Conservation (phyloP, 1,284 basidiomycete genomes). For the Melampsora americana region DNA sequence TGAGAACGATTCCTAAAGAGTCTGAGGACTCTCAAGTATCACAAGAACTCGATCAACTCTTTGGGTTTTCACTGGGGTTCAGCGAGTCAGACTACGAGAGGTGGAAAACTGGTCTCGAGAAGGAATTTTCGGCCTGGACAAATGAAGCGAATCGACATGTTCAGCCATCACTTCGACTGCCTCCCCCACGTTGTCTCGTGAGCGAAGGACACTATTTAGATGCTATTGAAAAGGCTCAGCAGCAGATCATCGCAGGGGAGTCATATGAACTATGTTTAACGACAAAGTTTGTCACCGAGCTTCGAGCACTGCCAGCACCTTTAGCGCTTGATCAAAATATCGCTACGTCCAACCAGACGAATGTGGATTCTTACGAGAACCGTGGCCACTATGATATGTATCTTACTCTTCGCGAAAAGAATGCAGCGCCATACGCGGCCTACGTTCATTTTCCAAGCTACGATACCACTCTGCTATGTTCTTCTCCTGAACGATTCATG, state of each 20-base stretch:
- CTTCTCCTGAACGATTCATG: slow-evolving; percentile 89
- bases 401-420: slow-evolving; percentile 66
- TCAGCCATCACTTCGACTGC: slow-evolving; percentile 46
- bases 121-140: neutral
- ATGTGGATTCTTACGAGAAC: slow-evolving; percentile 18
- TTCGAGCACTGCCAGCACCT: slow-evolving; percentile 55
- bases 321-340: slow-evolving; percentile 14
- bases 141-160: neutral
- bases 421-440: slow-evolving; percentile 87
- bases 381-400: slow-evolving; percentile 53
- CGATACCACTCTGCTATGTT: slow-evolving; percentile 66
- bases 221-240: slow-evolving; percentile 70
- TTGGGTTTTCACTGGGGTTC: neutral
- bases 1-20: neutral
- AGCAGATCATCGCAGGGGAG: slow-evolving; percentile 75
- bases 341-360: neutral
- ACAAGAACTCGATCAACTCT: neutral
- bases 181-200: slow-evolving; percentile 49
- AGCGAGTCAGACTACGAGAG: neutral
- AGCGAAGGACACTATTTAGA: slow-evolving; percentile 63
- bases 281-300: slow-evolving; percentile 61
- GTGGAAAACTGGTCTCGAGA: neutral
- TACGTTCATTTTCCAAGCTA: slow-evolving; percentile 69
- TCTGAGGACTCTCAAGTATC: neutral
- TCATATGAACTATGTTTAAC: slow-evolving; percentile 97